Evolutionary conservation across 176 grass and related monocot species (phyloP), one percentile per base, ranked within the genome.

Genomic region (Oryza nivara): DNA sequence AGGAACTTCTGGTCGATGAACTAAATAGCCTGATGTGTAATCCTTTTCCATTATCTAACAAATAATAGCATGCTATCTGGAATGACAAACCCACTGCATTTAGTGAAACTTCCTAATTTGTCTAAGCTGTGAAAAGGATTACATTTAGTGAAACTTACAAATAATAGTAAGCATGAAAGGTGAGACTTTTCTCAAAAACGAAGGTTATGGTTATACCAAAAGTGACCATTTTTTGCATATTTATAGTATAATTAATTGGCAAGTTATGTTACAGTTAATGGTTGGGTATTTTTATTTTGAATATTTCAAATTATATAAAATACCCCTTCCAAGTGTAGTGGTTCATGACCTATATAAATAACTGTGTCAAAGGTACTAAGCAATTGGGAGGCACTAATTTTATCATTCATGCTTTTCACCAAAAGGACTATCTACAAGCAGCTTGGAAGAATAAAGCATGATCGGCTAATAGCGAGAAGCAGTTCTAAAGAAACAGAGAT

Each of bases 401-500:
- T 16, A n/a, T 15, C 34, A 47, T 7, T 75, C 67, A 63, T 10
- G 10, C 48, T 73, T 48, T 48, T 40, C 4, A 14, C 6, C 51
- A 3, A 43, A 70, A 41, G 4, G 14, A 78, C 69, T 77, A 79
- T 70, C 74, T 43, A 70, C 19, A 89, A 70, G 49, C 45, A 51
- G 44, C 74, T 82, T 90, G 77, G 65, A 78, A 26, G 60, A 56
- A 23, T 47, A 86, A 86, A 73, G 9, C 47, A 22, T 41, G 38
- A 25, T 74, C 68, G 11, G 36, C 74, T 17, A 25, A 86, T 58
- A 67, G 67, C 5, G 10, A 16, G 16, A 68, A 4, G 41, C 12
- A 41, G 40, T 47, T 70, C 14, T 77, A 30, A 22, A 63, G 54
- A 25, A 86, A 82, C 41, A 87, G 67, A 92, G 54, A 86, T 78